Percentiles rank a stretch among this genome's conserved stretches.
phyloP scores from a whole-genome alignment of 2,329 filamentous ascomycete genomes.

The Penicillium paneum region DNA sequence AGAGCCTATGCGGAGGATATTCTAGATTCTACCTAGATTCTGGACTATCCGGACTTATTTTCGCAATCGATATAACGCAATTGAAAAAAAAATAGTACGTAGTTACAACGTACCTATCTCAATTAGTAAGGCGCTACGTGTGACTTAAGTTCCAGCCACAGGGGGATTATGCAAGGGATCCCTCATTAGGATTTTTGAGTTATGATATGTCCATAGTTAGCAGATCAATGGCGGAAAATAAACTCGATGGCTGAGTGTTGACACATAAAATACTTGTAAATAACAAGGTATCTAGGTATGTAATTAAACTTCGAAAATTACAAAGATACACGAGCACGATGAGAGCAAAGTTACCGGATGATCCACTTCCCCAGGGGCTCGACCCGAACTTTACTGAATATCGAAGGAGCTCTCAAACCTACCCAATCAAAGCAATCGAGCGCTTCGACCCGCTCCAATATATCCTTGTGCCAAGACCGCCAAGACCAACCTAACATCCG shows the following conservation, averaged over 20 bases:
- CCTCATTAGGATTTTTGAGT: constrained; percentile 3
- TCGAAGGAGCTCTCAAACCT: constrained; percentile 9
- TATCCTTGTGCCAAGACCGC: constrained; percentile 7
- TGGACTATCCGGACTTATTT: too few species aligned
- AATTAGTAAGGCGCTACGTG: not conserved
- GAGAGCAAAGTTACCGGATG: not conserved
- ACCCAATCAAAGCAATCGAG: constrained; percentile 6
- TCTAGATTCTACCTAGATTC: not conserved
- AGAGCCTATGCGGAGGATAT: not conserved
- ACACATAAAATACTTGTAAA: not conserved
- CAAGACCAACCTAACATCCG: constrained; percentile 1
- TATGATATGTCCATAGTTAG: constrained; percentile 1
- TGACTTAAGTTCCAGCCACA: not conserved
- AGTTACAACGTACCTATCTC: not conserved
- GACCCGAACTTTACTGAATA: not conserved
- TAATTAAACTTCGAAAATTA: not conserved
- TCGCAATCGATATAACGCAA: not conserved
- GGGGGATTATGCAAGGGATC: constrained; percentile 9
- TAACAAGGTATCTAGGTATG: not conserved
- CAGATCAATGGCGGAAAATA: not conserved
- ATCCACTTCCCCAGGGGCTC: not conserved
- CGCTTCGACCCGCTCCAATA: not conserved
- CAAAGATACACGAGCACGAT: not conserved
- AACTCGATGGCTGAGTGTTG: not conserved
- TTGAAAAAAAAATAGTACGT: not conserved